Evolutionary conservation across 768 basidiomycete genomes (phyloP), one percentile per base, ranked within the genome.

Genomic region (Phlebiopsis gigantea): DNA sequence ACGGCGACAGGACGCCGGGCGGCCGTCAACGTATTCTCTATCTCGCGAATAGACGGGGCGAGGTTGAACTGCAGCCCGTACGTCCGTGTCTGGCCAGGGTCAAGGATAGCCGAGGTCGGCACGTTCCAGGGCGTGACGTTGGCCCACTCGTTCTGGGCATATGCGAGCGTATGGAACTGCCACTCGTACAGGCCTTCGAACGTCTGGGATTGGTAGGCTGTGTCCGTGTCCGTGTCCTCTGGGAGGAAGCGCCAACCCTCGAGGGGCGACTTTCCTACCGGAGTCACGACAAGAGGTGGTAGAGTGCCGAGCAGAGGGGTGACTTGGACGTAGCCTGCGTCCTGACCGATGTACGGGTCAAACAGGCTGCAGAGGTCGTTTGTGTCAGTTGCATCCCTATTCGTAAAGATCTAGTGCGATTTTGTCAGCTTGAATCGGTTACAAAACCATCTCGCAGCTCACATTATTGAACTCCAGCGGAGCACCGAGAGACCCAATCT

Each of bases 101-200:
- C 71, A 5, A 83, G 72, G 7, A 68, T 71, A n/a, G 63, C 69
- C 14, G 78, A 79, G 1, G 80, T 77, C 3, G 80, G 73, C 2
- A 75, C 74, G 61, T 81, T 83, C 80, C 80, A 82, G 0, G 81
- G 79, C 0, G 77, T 77, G 34, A 77, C 77, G 7, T 62, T 61
- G 6, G 71, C 70, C 81, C 81, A 82, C 62, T 82, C 80, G 61
- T 79, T 77, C 59, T 81, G 69, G 12, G 80, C 79, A 62, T 80
- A 81, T 0, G 80, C 80, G 31, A 34, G 31, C 3, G 80, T 81
- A 55, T 82, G 81, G 64, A 81, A 80, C 61, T 79, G 77, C 80
- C 81, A 82, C 70, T 82, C 81, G 67, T 81, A 81, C 14, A 82
- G 63, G 0, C 75, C 81, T 61, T 83, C 81, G 61, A 83, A 83